These are phyloP conservation scores for Phytophthora kernoviae DNA, from an alignment of 352 stramenopile genomes.

Conservation along the genomic window DNA sequence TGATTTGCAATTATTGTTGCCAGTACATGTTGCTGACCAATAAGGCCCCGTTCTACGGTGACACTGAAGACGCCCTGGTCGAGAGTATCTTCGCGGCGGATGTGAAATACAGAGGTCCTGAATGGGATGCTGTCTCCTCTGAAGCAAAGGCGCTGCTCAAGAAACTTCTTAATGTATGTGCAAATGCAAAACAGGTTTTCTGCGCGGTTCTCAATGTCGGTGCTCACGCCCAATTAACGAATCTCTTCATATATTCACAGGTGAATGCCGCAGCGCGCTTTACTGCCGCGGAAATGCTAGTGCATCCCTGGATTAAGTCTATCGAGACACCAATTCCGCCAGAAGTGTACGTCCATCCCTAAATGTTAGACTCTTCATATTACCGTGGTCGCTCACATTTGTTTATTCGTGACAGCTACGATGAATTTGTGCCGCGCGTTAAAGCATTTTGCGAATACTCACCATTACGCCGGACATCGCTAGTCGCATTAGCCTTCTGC, in stretches of 20 bases:
- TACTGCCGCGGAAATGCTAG: constrained; percentile 66
- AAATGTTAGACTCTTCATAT: too few species aligned
- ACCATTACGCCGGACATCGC: constrained; percentile 57
- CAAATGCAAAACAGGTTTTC: neutral
- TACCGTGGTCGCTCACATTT: neutral
- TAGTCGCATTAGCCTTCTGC: constrained; percentile 76
- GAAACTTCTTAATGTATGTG: constrained; percentile 75
- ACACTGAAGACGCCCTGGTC: constrained; percentile 74
- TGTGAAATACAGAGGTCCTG: constrained; percentile 49
- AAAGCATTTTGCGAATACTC: constrained; percentile 76
- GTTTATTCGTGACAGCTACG: constrained; percentile 34
- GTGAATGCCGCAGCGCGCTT: constrained; percentile 52
- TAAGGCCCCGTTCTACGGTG: constrained; percentile 66
- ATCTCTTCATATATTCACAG: constrained; percentile 24
- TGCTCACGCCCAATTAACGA: too few species aligned
- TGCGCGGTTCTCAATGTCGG: neutral
- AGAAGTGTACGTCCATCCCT: constrained; percentile 37
- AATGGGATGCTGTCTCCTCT: constrained; percentile 60
- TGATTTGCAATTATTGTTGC: neutral
- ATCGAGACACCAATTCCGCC: constrained; percentile 36
- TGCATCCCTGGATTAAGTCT: constrained; percentile 78
- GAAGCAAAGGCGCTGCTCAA: constrained; percentile 77
- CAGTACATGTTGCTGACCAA: constrained; percentile 88
- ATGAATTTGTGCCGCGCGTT: constrained; percentile 66
- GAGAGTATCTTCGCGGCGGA: constrained; percentile 78